A percentile compares a stretch with the other conserved stretches of the same genome.
Conservation (phyloP, 371 early-diverging fungal genomes). For the Circinella umbellata region DNA sequence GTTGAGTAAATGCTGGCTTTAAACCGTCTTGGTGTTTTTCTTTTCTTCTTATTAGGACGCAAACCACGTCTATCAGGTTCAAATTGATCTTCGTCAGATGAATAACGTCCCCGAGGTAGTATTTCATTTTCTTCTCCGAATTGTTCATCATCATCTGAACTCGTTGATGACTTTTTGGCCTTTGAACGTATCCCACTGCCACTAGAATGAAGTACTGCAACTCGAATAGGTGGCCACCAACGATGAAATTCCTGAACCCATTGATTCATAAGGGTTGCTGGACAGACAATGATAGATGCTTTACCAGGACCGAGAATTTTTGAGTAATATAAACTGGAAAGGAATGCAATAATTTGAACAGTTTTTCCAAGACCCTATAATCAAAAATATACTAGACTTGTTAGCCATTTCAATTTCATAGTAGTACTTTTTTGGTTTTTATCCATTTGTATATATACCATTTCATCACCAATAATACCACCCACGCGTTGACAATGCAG, state of each 20-base stretch:
- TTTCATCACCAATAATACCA: constrained; percentile 98
- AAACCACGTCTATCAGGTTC: constrained; percentile 37
- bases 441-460: constrained; percentile 52
- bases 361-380: constrained; percentile 95
- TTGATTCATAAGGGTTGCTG: constrained; percentile 94
- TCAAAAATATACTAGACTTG: neutral
- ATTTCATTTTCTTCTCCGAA: constrained; percentile 17
- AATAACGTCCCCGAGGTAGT: constrained; percentile 15
- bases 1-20: constrained; percentile 32
- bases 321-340: constrained; percentile 74
- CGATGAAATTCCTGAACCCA: constrained; percentile 96
- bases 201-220: constrained; percentile 85
- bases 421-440: neutral
- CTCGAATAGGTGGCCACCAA: constrained; percentile 96
- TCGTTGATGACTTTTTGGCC: neutral
- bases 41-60: constrained; percentile 25
- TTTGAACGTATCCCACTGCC: constrained; percentile 70
- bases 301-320: constrained; percentile 48
- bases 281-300: constrained; percentile 87
- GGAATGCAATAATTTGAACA: constrained; percentile 88
- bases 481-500: constrained; percentile 88
- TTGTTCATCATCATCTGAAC: neutral
- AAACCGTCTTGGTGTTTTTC: constrained; percentile 23
- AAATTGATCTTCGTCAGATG: constrained; percentile 51
- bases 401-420: neutral